A percentile compares a stretch with the other conserved stretches of the same genome.
Conservation (phyloP, 805 yeast species). For the Wickerhamiella kazuoi region DNA sequence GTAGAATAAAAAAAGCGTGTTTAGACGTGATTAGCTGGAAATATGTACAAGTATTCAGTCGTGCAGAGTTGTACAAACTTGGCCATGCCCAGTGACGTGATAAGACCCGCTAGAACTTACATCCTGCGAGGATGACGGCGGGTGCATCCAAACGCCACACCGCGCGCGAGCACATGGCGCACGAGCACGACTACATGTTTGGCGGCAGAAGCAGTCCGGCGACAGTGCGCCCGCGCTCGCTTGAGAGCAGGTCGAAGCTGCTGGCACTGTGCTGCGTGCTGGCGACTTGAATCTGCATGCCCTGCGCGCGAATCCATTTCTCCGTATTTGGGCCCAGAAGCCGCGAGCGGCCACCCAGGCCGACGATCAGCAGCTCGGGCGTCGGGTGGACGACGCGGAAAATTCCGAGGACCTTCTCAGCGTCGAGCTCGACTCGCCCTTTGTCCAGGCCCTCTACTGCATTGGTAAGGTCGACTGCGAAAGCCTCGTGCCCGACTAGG, state of each 20-base stretch:
- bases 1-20: too few species aligned
- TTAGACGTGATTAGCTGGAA: too few species aligned
- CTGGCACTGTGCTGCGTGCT: constrained; percentile 48
- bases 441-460: constrained; percentile 29
- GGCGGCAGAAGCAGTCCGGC: constrained; percentile 62
- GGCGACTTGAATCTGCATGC: constrained; percentile 53
- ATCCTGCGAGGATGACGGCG: too few species aligned
- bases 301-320: constrained; percentile 33
- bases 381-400: constrained; percentile 47
- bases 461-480: constrained; percentile 34
- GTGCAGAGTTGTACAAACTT: too few species aligned
- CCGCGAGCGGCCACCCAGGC: constrained; percentile 45
- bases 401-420: constrained; percentile 26
- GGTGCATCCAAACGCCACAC: not conserved
- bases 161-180: too few species aligned
- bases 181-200: constrained; percentile 28
- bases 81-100: too few species aligned
- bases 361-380: constrained; percentile 59
- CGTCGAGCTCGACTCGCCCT: constrained; percentile 37
- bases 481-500: constrained; percentile 32
- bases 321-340: constrained; percentile 42
- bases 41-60: too few species aligned
- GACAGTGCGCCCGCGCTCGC: constrained; percentile 60
- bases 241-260: constrained; percentile 56
- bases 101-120: too few species aligned